Evolutionary conservation across 192 early-diverging fungal genomes (phyloP).

Genomic region (Coemansia sp.): DNA sequence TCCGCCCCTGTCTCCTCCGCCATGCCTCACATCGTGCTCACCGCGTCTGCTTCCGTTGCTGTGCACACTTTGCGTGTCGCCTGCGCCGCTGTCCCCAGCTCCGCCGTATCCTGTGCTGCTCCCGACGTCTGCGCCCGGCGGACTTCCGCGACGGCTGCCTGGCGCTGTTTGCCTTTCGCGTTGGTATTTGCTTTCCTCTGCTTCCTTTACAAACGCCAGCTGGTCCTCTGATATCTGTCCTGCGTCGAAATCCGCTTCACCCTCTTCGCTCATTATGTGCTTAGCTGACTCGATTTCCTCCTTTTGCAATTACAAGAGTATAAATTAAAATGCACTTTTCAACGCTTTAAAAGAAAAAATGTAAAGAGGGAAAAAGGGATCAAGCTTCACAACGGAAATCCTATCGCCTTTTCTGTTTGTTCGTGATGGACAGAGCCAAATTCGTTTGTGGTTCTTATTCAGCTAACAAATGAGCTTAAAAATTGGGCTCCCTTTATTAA

Average conservation of each 20-base stretch:
- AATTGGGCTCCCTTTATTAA: too few species aligned
- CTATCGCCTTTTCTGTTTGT: too few species aligned
- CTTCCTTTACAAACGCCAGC: neutral
- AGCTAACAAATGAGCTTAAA: too few species aligned
- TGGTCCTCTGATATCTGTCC: constrained; percentile 26
- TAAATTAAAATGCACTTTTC: neutral
- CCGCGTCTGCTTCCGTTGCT: constrained; percentile 3
- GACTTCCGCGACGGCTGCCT: neutral
- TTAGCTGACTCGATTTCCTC: neutral
- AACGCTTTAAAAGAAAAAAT: neutral
- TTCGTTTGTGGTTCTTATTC: too few species aligned
- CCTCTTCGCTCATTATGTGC: constrained; percentile 49
- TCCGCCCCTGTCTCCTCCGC: neutral
- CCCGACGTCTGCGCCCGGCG: neutral
- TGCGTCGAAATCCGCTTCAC: constrained; percentile 45
- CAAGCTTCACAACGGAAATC: too few species aligned
- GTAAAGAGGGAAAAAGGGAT: too few species aligned
- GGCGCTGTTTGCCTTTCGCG: neutral
- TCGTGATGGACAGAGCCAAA: too few species aligned
- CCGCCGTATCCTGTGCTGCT: neutral
- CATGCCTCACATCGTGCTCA: constrained; percentile 20
- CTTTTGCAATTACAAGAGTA: neutral
- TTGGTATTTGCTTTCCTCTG: neutral
- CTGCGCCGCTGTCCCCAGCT: neutral
- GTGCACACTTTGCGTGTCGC: constrained; percentile 5